phyloP scores from a whole-genome alignment of 345 rosid genomes.

The Gossypium raimondii region DNA sequence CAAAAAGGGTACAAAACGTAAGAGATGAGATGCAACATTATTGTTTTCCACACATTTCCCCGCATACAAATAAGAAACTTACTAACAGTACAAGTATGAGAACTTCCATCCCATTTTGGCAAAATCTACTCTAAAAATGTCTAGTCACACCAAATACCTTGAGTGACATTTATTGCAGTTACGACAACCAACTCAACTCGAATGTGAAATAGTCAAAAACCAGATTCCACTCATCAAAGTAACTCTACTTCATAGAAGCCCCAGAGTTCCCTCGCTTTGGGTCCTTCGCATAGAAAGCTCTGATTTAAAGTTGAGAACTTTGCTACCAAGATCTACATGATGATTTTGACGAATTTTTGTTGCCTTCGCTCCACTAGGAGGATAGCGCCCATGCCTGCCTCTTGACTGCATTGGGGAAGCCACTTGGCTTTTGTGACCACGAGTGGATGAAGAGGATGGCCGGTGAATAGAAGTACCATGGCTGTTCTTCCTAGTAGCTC shows the following conservation, averaged over 20 bases:
- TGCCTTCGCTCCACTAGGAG: conserved; percentile 51
- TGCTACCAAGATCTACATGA: conserved; percentile 42
- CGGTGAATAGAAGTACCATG: conserved; percentile 41
- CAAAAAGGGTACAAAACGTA: not conserved
- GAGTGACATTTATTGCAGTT: not conserved
- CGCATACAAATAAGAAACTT: not conserved
- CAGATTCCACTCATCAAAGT: not conserved
- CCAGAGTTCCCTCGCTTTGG: conserved; percentile 70
- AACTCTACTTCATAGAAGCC: conserved; percentile 31
- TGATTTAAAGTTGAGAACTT: conserved; percentile 38
- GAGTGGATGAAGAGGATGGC: conserved; percentile 42
- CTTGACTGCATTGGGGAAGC: conserved; percentile 43
- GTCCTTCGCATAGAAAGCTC: conserved; percentile 61
- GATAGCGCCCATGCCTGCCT: conserved; percentile 53
- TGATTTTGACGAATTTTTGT: conserved; percentile 32
- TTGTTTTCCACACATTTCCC: not conserved
- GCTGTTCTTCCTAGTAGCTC: conserved; percentile 53
- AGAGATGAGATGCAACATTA: no score
- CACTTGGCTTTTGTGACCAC: conserved; percentile 38
- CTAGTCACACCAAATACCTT: conserved; percentile 7
- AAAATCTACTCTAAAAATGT: not conserved
- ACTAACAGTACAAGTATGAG: not conserved
- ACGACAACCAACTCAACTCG: not conserved
- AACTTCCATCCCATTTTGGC: not conserved
- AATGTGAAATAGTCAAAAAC: not conserved